These are phyloP conservation scores for Singerocomus rubriflavus DNA, from an alignment of 1,284 basidiomycete genomes.

Conservation along the genomic window DNA sequence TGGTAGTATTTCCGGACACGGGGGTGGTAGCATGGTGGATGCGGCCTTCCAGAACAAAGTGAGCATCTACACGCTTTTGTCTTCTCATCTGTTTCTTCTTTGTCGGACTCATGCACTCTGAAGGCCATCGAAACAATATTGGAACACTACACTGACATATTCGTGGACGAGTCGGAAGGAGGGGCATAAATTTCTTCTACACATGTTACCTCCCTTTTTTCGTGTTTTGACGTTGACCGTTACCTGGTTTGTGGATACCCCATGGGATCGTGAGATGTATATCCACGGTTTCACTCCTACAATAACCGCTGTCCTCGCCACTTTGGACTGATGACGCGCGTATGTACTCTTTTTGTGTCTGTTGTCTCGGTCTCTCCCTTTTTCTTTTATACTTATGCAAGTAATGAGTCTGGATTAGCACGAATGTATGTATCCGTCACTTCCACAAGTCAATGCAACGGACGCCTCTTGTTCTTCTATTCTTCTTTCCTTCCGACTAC, in stretches of 20 bases:
- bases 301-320: neutral
- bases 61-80: constrained; percentile 5
- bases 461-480: neutral
- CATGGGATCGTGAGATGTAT: constrained; percentile 1
- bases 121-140: constrained; percentile 80
- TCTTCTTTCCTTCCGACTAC: neutral
- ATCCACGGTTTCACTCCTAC: constrained; percentile 13
- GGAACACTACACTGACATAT: constrained; percentile 78
- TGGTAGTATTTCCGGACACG: constrained; percentile 46
- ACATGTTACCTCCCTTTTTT: neutral
- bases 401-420: constrained; percentile 9
- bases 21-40: constrained; percentile 49
- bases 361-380: neutral
- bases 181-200: constrained; percentile 17
- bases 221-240: constrained; percentile 14
- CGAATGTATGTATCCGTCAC: constrained; percentile 19
- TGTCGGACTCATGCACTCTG: constrained; percentile 3
- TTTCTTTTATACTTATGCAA: constrained; percentile 12
- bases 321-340: constrained; percentile 4
- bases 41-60: constrained; percentile 55
- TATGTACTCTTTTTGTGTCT: neutral
- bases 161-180: constrained; percentile 63
- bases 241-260: constrained; percentile 27
- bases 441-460: constrained; percentile 15
- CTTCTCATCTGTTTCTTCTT: neutral